A percentile compares a stretch with the other conserved stretches of the same genome.
Evolutionary conservation across 2,329 filamentous ascomycete species (phyloP).

Genomic region (Scedosporium dehoogii): DNA sequence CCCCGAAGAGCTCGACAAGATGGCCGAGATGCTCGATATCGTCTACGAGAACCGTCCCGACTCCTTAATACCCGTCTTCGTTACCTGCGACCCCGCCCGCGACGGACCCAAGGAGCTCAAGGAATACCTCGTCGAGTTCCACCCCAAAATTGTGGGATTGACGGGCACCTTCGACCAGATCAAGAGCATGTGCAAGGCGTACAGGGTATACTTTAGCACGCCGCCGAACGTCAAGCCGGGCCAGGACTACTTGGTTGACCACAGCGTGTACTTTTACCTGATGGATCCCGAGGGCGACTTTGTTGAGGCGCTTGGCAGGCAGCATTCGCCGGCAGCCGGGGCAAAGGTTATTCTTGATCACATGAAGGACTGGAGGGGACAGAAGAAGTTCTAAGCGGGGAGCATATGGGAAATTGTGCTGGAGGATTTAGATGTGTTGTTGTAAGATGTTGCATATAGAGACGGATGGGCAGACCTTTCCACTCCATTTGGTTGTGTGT

Average conservation of each 20-base stretch:
- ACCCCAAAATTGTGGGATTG: conserved; percentile 73
- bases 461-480: background rate
- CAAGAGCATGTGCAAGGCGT: conserved; percentile 89
- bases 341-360: conserved; percentile 79
- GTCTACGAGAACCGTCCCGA: conserved; percentile 42
- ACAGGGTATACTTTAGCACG: conserved; percentile 95
- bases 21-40: conserved; percentile 87
- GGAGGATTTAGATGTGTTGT: background rate
- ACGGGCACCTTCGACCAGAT: conserved; percentile 92
- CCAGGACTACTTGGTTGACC: conserved; percentile 94
- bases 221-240: conserved; percentile 81
- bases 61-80: conserved; percentile 69
- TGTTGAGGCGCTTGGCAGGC: conserved; percentile 89
- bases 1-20: conserved; percentile 97
- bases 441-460: background rate
- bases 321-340: conserved; percentile 82
- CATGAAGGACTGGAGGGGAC: conserved; percentile 52
- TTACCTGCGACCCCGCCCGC: conserved; percentile 88
- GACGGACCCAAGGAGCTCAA: conserved; percentile 80
- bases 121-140: conserved; percentile 84
- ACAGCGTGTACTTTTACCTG: conserved; percentile 98
- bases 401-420: conserved; percentile 4
- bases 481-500: conserved; percentile 1
- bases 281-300: conserved; percentile 99
- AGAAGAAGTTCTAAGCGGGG: conserved; percentile 13